Base-by-base conservation (phyloP, 805 yeast genomes). In the Pichia heedii region DNA sequence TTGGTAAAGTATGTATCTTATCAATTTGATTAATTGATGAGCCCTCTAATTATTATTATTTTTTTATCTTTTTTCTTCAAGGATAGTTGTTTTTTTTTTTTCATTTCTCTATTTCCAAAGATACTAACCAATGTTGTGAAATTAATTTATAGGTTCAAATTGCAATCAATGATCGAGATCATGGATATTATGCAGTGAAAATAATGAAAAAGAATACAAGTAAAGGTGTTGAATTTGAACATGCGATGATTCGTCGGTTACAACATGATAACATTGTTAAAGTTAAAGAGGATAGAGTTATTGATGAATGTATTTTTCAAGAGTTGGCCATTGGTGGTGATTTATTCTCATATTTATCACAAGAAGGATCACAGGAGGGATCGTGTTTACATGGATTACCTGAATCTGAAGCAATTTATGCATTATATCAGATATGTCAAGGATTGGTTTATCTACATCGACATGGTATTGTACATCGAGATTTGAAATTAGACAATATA, bases 291-390 rank as follows among this genome's bases (percentile, higher is more conserved):
- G 95, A 87, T 54, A 59, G 74, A 0, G 20, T 33, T 4, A 89
- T 84, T 12, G 71, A 86, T 53, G 90, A 86, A 30, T 80, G 82
- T 53, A 82, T 82, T 58, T 96, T 87, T 3, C 74, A 93, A 47
- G 97, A 90, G 56, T 84, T 89, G 60, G 97, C 97, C 2, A 81
- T 93, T 10, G 97, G 97, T 9, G 97, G 97, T 33, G 98, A 90
- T 61, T 74, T 90, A 47, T 90, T 90, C 58, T 95, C 88, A 54
- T 85, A 88, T 60, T 85, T 90, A 46, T 75, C 87, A 44, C 81
- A 78, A 50, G 83, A 87, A 59, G 64, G 63, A 46, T 75, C 87
- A 43, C 81, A 78, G 50, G 83, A 87, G 59, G 64, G 63, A 21
- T 53, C 60, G 15, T 54, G 73, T 18, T 49, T 61, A 1, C 48